Base-by-base conservation (phyloP, 176 grass and related monocot species). In the Alloteropsis semialata region DNA sequence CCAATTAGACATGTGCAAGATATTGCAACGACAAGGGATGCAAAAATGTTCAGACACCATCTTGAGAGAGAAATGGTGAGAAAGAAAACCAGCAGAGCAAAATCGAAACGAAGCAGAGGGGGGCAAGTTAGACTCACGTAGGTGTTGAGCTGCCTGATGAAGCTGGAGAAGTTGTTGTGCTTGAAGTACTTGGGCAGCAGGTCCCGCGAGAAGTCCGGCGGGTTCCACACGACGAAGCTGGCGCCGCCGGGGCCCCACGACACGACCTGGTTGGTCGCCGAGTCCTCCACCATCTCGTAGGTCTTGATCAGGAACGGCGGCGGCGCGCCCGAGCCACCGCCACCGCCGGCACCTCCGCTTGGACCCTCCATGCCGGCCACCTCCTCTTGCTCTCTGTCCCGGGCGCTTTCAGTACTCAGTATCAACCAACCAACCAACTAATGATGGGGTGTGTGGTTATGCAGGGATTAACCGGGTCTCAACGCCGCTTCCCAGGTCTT, bases 141-240 rank as follows among this genome's bases (percentile, higher is more conserved):
- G 38, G 91, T 96, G 72, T 96, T 93, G 80, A 96, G 93, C 83
- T 96, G 93, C 85, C 93, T 79, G 74, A 96, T 93, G 90, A 96
- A 96, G 80, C 93, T 96, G 30, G 93, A 96, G 88, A 96, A 96
- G 84, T 96, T 96, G 87, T 91, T 96, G 86, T 96, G 93, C 88
- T 93, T 96, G 93, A 96, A 96, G 84, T 93, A 96, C 82, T 82
- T 91, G n/a, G 93, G 93, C 71, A 96, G 86, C 77, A 96, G 82
- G 76, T 83, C 87, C 45, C 82, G 39, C 0, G 93, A 92, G 84
- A 96, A 96, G 37, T 89, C 86, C 0, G 82, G 83, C 53, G 80
- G 85, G 80, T 96, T 92, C 93, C 93, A 96, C 64, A 96, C 93
- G 34, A 96, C 59, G 83, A 96, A 96, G 83, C 93, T 96, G 51